Conservation (phyloP, 768 basidiomycete species). For the Mycena olivaceomarginata region DNA sequence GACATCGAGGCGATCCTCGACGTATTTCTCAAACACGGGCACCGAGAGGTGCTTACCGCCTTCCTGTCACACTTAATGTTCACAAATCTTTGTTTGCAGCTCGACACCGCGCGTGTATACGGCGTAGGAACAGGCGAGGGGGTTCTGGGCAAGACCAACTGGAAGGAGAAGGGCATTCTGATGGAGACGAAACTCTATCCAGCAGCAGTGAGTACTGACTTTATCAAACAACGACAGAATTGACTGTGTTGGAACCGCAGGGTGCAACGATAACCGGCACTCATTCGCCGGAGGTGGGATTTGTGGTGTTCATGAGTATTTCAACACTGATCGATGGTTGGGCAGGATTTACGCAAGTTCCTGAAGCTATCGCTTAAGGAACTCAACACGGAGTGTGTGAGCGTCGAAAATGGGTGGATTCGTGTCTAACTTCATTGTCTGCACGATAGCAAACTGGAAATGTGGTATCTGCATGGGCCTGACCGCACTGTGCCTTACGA, state of each 20-base stretch:
- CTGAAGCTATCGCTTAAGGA: conserved; percentile 66
- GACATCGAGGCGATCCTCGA: conserved; percentile 39
- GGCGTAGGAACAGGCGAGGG: conserved; percentile 73
- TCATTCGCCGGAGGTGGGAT: conserved; percentile 23
- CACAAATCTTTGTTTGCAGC: neutral
- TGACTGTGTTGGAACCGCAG: conserved; percentile 3
- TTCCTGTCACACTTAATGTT: neutral
- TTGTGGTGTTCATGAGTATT: no score
- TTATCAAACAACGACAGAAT: conserved; percentile 40
- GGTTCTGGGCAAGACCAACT: conserved; percentile 69
- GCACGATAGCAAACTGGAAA: conserved; percentile 62
- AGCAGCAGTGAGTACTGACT: conserved; percentile 41
- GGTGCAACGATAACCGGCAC: conserved; percentile 6
- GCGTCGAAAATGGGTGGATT: neutral
- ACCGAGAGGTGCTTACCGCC: conserved; percentile 17
- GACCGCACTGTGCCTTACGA: conserved; percentile 76
- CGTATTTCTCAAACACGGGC: conserved; percentile 34
- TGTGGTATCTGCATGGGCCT: conserved; percentile 77
- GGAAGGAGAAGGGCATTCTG: conserved; percentile 69
- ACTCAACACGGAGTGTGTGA: conserved; percentile 65
- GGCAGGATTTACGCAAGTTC: conserved; percentile 64
- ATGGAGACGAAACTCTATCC: conserved; percentile 74
- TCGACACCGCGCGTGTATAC: conserved; percentile 73
- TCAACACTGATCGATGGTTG: neutral
- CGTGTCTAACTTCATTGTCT: neutral